Conservation (phyloP, 768 basidiomycete genomes). For the Trichaptum fuscoviolaceum region DNA sequence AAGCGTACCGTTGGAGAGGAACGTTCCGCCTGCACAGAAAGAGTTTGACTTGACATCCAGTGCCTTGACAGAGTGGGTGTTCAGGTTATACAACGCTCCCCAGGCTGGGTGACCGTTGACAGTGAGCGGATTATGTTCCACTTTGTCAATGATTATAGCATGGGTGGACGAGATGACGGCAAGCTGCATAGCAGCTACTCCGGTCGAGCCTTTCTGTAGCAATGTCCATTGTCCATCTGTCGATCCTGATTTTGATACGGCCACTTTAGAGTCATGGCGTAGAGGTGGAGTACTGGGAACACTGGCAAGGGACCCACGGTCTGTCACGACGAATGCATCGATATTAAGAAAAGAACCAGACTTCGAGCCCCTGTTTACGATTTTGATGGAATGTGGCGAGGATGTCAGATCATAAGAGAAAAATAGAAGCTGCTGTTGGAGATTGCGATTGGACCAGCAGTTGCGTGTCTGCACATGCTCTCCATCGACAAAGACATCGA, state of each 20-base stretch:
- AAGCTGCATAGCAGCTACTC: conserved; percentile 77
- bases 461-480: conserved; percentile 40
- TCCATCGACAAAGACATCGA: conserved; percentile 57
- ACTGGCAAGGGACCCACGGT: conserved; percentile 13
- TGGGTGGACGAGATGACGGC: conserved; percentile 62
- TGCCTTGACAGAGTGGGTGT: conserved; percentile 54
- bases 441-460: conserved; percentile 30
- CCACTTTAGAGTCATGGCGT: background rate
- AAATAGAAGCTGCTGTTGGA: conserved; percentile 59
- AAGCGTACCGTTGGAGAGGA: conserved; percentile 70
- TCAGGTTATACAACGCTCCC: conserved; percentile 69
- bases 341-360: conserved; percentile 42
- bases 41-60: conserved; percentile 72
- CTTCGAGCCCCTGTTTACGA: conserved; percentile 49
- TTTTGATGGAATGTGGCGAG: conserved; percentile 56
- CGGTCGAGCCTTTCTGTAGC: conserved; percentile 61
- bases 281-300: conserved; percentile 9
- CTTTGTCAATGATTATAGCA: conserved; percentile 75
- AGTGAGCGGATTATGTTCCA: conserved; percentile 77
- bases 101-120: conserved; percentile 76
- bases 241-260: background rate
- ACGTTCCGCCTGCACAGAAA: conserved; percentile 81
- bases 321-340: conserved; percentile 65
- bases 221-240: conserved; percentile 45
- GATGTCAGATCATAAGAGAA: conserved; percentile 48